phyloP scores from a whole-genome alignment of 179 eudicot genomes.

The Gypsophila paniculata region DNA sequence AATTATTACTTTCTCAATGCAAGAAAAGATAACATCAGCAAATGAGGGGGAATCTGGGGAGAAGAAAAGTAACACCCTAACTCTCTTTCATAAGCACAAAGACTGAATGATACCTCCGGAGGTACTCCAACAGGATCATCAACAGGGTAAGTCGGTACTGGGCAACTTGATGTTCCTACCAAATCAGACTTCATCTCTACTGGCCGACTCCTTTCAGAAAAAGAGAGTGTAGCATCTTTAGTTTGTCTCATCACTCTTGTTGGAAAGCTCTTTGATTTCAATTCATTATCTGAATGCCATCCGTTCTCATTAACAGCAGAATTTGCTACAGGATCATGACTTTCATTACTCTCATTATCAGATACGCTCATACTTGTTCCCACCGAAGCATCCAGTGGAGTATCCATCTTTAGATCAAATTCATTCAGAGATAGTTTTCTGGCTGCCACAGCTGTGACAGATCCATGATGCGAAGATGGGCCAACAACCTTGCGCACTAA shows the following conservation, averaged over 20 bases:
- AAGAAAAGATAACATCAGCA: background rate
- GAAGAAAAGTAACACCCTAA: background rate
- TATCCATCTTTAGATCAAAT: constrained; percentile 43
- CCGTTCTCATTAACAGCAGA: constrained; percentile 40
- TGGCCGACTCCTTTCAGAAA: constrained; percentile 32
- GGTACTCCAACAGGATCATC: constrained; percentile 72
- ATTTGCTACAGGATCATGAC: constrained; percentile 36
- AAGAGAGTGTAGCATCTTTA: constrained; percentile 33
- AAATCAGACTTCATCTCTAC: constrained; percentile 34
- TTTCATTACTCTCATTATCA: constrained; percentile 59
- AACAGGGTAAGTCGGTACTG: constrained; percentile 34
- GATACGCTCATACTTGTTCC: constrained; percentile 61
- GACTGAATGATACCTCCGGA: constrained; percentile 61
- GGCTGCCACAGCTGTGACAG: constrained; percentile 33
- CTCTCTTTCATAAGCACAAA: background rate
- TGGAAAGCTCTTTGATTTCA: constrained; percentile 55
- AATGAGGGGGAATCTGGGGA: background rate
- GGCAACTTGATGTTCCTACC: constrained; percentile 31
- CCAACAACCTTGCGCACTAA: constrained; percentile 65
- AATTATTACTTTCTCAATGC: background rate
- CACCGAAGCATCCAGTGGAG: constrained; percentile 39
- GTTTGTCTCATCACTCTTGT: constrained; percentile 46
- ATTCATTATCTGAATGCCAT: constrained; percentile 86
- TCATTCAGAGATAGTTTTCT: constrained; percentile 53
- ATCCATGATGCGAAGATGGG: constrained; percentile 49